Percentiles rank a stretch among this genome's conserved stretches.
These are phyloP conservation scores for Choiromyces venosus DNA, from an alignment of 495 filamentous ascomycete genomes.

Conservation along the genomic window DNA sequence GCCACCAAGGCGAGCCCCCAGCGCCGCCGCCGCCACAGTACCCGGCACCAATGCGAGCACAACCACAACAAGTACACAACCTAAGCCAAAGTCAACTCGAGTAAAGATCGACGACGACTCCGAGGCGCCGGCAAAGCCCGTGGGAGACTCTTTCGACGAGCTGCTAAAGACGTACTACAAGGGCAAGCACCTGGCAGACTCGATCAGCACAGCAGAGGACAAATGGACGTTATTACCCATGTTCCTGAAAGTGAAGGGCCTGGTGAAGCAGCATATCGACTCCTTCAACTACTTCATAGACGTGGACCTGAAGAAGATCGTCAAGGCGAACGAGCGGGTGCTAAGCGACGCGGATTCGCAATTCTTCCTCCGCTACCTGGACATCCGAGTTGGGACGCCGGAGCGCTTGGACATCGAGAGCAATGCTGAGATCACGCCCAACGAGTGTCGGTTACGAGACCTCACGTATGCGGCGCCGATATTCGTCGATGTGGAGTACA, in stretches of 20 bases:
- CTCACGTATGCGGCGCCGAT: conserved; percentile 93
- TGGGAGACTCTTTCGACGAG: conserved; percentile 62
- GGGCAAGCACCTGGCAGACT: conserved; percentile 85
- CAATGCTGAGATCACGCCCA: conserved; percentile 68
- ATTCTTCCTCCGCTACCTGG: conserved; percentile 76
- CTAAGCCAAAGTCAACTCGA: conserved; percentile 17
- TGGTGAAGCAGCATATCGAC: conserved; percentile 97
- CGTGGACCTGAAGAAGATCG: conserved; percentile 90
- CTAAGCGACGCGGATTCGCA: conserved; percentile 80
- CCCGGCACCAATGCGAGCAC: neutral
- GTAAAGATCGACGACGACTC: conserved; percentile 17
- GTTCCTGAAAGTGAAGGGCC: conserved; percentile 92
- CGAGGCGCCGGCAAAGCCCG: conserved; percentile 26
- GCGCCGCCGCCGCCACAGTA: neutral
- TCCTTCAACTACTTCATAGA: conserved; percentile 97
- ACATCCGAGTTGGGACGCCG: conserved; percentile 77
- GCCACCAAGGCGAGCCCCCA: neutral
- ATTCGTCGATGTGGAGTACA: conserved; percentile 79
- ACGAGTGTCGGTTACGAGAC: conserved; percentile 92
- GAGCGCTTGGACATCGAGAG: conserved; percentile 67
- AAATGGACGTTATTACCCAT: conserved; percentile 96
- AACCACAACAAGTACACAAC: neutral
- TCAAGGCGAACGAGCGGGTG: conserved; percentile 77
- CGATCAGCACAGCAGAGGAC: conserved; percentile 85
- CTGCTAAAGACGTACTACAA: conserved; percentile 93